Evolutionary conservation across 2,329 filamentous ascomycete genomes (phyloP), one percentile per base, ranked within the genome.

Genomic region (Aaosphaeria arxii): DNA sequence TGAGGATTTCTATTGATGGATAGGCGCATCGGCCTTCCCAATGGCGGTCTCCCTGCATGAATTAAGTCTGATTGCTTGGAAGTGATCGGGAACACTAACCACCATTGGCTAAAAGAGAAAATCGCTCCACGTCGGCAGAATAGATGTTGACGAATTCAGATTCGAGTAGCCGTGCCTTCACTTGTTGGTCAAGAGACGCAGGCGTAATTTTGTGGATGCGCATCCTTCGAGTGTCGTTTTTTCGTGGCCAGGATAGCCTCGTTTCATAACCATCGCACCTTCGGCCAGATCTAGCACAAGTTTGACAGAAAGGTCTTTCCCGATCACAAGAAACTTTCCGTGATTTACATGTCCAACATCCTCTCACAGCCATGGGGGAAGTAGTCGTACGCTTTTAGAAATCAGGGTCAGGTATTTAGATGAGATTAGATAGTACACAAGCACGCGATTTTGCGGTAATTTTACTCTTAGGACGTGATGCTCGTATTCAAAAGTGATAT

Each of bases 281-380:
- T 33, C 49, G 41, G 6, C 45, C 43, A 30, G 48, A 46, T 7
- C 28, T 44, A 4, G 17, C 7, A 40, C 55, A 57, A 7, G 45
- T 39, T 30, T 38, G 7, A 42, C 55, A 57, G 30, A 11, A 9
- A 5, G 55, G 55, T 36, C 33, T 28, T 24, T 41, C n/a, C 29
- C 45, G 47, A 43, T 55, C 50, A 45, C 55, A 57, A 4, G 53
- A 45, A n/a, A 55, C 46, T 35, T 55, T 57, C 11, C 53, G 48
- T 30, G 51, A 31, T 43, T 47, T 47, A 38, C 41, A 47, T 30
- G 41, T 47, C 41, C 45, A 47, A 36, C 40, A 47, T 6, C 40
- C 32, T 40, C 44, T 47, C 7, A 28, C 42, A 13, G 38, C 11
- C 42, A 6, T 42, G n/a, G 40, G 40, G 11, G 40, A 29, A 42